Evolutionary conservation across 495 filamentous ascomycete species (phyloP), one percentile per base, ranked within the genome.

Genomic region (Tetracladium setigerum): DNA sequence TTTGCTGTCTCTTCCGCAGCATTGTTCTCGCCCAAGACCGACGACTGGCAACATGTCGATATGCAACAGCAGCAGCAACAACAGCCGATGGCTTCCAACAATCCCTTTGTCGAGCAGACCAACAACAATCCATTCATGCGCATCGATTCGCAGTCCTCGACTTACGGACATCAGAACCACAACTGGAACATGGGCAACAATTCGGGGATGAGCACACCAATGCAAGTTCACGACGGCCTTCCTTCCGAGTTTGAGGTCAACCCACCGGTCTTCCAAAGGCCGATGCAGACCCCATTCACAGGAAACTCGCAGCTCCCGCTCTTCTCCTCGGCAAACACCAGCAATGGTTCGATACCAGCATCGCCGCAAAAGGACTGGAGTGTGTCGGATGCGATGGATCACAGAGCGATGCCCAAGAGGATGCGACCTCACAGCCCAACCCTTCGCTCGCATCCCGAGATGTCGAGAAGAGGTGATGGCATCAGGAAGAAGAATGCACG

Each of bases 401-500:
- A 71, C 58, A 74, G 73, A 40, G 76, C 81, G 0, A 72, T 86
- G 64, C 71, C 80, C 5, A 91, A 85, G 69, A 79, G 87, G 56
- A 78, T 80, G 64, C 72, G 79, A 39, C 74, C 76, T 33, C 69
- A 72, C 59, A 91, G 83, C 61, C 87, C 89, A 5, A 66, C 74
- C 43, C 87, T 83, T 62, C 78, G 86, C 44, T 83, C 88, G 36
- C 84, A 85, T 66, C 87, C 89, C 47, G 84, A 91, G 42, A 73
- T 90, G 62, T 65, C 78, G 38, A 78, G 89, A 54, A 82, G 89
- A 55, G 55, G 55, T 10, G 91, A 95, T 60, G 92, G 92, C 40
- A 95, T 97, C 67, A 82, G 94, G 54, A 99, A 99, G 83, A 97
- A 96, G 84, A 99, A 99, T 58, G 91, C 91, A 55, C 84, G 94